phyloP scores from a whole-genome alignment of 2,329 filamentous ascomycete species.

The Hypoxylon sp. region DNA sequence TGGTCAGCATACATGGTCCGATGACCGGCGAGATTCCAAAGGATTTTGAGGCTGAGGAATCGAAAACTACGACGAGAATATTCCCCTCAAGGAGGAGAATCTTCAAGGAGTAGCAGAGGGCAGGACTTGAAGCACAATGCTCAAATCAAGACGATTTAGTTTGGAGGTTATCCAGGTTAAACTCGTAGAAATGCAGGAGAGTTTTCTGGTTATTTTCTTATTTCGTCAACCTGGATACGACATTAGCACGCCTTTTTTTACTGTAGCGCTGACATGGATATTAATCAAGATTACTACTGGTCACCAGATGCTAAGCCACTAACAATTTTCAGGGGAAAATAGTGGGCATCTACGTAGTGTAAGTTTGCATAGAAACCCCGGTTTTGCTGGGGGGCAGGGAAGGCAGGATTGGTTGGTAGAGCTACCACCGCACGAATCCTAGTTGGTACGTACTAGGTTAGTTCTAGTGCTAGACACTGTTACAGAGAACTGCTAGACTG shows the following conservation, averaged over 20 bases:
- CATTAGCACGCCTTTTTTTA: conserved; percentile 33
- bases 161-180: conserved; percentile 14
- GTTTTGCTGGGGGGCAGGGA: conserved; percentile 30
- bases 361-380: conserved; percentile 33
- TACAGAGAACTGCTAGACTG: neutral
- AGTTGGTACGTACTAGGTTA: conserved; percentile 14
- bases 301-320: conserved; percentile 33
- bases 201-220: conserved; percentile 25
- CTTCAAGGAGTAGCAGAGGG: neutral
- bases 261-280: conserved; percentile 6
- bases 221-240: conserved; percentile 16
- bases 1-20: conserved; percentile 39
- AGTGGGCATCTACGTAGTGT: conserved; percentile 1
- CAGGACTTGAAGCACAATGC: neutral
- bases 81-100: neutral
- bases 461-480: conserved; percentile 5
- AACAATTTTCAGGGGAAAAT: conserved; percentile 29
- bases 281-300: conserved; percentile 42
- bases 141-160: conserved; percentile 6
- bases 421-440: conserved; percentile 15
- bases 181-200: conserved; percentile 4
- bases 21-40: conserved; percentile 30
- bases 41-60: conserved; percentile 23
- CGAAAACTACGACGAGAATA: conserved; percentile 11
- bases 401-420: neutral